A percentile compares a stretch with the other conserved stretches of the same genome.
Conservation (phyloP, 352 stramenopile genomes). For the Thalassiosira delicatula region DNA sequence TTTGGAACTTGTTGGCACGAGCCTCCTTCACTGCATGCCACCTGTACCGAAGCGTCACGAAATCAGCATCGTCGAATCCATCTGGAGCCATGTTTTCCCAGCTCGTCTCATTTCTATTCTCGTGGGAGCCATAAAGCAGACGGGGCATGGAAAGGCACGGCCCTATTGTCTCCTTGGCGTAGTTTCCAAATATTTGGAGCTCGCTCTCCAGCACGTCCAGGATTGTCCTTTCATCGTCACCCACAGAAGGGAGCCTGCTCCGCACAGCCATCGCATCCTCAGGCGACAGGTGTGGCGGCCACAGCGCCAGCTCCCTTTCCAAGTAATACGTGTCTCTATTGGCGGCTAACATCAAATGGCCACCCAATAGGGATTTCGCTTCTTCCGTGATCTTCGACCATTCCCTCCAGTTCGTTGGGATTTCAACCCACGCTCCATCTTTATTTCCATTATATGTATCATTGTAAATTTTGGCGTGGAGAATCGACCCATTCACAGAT, state of each 20-base stretch:
- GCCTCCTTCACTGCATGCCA: slow-evolving; percentile 47
- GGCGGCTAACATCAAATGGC: slow-evolving; percentile 6
- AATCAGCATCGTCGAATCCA: slow-evolving; percentile 28
- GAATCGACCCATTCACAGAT: not conserved
- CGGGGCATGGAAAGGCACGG: slow-evolving; percentile 68
- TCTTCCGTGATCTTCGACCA: not conserved
- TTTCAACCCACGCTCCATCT: not conserved
- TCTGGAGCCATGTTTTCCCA: slow-evolving; percentile 15
- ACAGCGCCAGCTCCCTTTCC: slow-evolving; percentile 14
- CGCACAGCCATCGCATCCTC: not conserved
- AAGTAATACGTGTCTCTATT: slow-evolving; percentile 5
- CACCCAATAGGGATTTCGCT: not conserved
- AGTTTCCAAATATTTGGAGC: not conserved
- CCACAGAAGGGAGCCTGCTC: slow-evolving; percentile 1
- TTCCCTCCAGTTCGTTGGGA: slow-evolving; percentile 5
- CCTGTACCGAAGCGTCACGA: slow-evolving; percentile 66
- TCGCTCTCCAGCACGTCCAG: slow-evolving; percentile 25
- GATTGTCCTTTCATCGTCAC: slow-evolving; percentile 14
- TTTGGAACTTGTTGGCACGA: slow-evolving; percentile 58
- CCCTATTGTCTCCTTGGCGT: not conserved
- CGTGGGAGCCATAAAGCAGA: slow-evolving; percentile 59
- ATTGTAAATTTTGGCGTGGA: slow-evolving; percentile 21
- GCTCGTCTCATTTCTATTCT: slow-evolving; percentile 21
- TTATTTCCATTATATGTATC: slow-evolving; percentile 5
- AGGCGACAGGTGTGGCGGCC: slow-evolving; percentile 6